A percentile compares a stretch with the other conserved stretches of the same genome.
These are phyloP conservation scores for Petrea volubilis DNA, from an alignment of 257 asterid species.

Conservation along the genomic window DNA sequence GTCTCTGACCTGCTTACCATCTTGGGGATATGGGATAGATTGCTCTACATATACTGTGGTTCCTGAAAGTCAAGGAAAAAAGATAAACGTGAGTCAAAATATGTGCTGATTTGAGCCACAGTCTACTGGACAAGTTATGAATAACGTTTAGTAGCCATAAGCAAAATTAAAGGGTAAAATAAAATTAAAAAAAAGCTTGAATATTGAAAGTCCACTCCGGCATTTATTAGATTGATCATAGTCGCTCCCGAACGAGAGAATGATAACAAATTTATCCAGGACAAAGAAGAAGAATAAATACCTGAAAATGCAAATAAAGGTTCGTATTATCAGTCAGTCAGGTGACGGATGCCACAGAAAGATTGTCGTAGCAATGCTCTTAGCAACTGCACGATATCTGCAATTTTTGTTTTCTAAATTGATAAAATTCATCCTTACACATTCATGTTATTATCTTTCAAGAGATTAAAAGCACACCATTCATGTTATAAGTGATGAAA, in stretches of 20 bases:
- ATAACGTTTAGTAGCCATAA: not conserved
- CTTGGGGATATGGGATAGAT: constrained; percentile 71
- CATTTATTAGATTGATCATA: not conserved
- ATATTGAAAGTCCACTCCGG: not conserved
- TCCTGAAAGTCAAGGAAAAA: constrained; percentile 45
- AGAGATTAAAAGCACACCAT: not conserved
- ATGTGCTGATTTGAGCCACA: constrained; percentile 6
- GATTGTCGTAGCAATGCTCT: not conserved
- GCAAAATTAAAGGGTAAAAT: not conserved
- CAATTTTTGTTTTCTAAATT: not conserved
- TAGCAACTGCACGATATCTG: not conserved
- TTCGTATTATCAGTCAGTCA: not conserved
- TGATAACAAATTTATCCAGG: not conserved
- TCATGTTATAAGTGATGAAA: not conserved
- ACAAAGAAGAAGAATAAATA: not conserved
- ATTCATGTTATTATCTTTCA: not conserved
- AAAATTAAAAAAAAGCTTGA: not conserved
- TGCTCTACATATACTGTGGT: constrained; percentile 75
- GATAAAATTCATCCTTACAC: not conserved
- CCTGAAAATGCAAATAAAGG: not conserved
- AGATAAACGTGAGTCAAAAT: not conserved
- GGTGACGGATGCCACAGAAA: not conserved
- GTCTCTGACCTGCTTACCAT: constrained; percentile 79
- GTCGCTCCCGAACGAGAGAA: not conserved
- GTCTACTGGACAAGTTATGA: not conserved